These are phyloP conservation scores for Pseudopithomyces chartarum DNA, from an alignment of 2,329 filamentous ascomycete species.

Conservation along the genomic window DNA sequence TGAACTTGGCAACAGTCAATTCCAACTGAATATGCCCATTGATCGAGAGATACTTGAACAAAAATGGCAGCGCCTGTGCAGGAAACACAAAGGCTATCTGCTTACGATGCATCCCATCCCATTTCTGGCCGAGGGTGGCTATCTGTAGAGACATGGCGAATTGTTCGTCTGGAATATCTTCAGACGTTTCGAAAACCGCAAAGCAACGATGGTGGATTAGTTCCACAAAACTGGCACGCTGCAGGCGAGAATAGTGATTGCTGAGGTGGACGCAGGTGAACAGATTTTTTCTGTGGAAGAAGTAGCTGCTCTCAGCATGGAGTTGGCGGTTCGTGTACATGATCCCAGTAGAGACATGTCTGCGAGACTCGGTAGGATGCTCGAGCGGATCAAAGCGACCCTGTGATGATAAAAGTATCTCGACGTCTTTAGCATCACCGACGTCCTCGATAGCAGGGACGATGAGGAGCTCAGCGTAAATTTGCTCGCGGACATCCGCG, in stretches of 20 bases:
- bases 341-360: slow-evolving; percentile 4
- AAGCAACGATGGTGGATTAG: not conserved
- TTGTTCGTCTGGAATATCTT: slow-evolving; percentile 1
- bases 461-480: slow-evolving; percentile 15
- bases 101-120: not conserved
- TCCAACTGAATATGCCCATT: too few relatives aligned
- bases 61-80: slow-evolving; percentile 5
- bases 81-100: slow-evolving; percentile 1
- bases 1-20: not conserved
- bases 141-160: slow-evolving; percentile 14
- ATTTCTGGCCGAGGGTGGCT: not conserved
- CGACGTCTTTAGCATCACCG: too few relatives aligned
- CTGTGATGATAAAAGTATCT: not conserved
- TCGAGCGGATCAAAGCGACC: not conserved
- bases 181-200: not conserved
- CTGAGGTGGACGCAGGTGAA: slow-evolving; percentile 11
- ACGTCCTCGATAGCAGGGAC: slow-evolving; percentile 2
- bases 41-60: not conserved
- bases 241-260: not conserved
- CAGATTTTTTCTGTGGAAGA: slow-evolving; percentile 16
- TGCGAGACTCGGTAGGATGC: not conserved
- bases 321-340: slow-evolving; percentile 17
- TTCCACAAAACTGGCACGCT: not conserved
- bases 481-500: slow-evolving; percentile 12
- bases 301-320: slow-evolving; percentile 15